Conservation (phyloP, 805 yeast genomes). For the Candida sithepensis region DNA sequence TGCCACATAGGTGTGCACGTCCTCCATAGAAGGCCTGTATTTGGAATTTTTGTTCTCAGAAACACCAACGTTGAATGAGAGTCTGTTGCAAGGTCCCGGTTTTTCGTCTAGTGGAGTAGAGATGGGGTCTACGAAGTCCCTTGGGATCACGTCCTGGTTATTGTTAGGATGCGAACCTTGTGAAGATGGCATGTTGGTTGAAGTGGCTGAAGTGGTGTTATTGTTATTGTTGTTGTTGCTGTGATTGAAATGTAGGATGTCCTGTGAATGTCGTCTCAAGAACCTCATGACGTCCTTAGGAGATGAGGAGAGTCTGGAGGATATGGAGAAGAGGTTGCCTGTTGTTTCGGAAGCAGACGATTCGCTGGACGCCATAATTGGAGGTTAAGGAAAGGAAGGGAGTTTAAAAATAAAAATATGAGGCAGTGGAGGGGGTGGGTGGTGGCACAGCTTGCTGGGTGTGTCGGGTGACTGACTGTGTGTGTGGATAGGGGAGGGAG, state of each 20-base stretch:
- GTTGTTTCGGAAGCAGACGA: not conserved
- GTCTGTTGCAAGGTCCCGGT: slow-evolving; percentile 44
- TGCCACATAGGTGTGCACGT: slow-evolving; percentile 88
- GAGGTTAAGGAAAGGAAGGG: too few relatives aligned
- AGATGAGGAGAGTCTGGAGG: slow-evolving; percentile 14
- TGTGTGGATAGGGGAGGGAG: too few relatives aligned
- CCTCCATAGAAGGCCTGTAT: slow-evolving; percentile 90
- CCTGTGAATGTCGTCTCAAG: slow-evolving; percentile 23
- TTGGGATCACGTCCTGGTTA: not conserved
- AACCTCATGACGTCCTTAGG: slow-evolving; percentile 21
- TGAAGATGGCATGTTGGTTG: too few relatives aligned
- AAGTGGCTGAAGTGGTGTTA: not conserved
- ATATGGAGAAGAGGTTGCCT: not conserved
- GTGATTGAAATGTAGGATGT: slow-evolving; percentile 10
- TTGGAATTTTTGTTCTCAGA: slow-evolving; percentile 83
- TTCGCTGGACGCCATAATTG: not conserved
- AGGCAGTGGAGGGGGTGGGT: too few relatives aligned
- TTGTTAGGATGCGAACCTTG: too few relatives aligned
- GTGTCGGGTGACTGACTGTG: too few relatives aligned
- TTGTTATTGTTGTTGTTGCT: not conserved
- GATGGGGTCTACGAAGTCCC: too few relatives aligned
- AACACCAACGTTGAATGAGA: slow-evolving; percentile 82
- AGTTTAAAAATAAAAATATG: too few relatives aligned
- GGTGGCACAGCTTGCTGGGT: too few relatives aligned
- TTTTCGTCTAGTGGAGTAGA: not conserved